Base-by-base conservation (phyloP, 1,284 basidiomycete genomes). In the Sanghuangporus baumii region DNA sequence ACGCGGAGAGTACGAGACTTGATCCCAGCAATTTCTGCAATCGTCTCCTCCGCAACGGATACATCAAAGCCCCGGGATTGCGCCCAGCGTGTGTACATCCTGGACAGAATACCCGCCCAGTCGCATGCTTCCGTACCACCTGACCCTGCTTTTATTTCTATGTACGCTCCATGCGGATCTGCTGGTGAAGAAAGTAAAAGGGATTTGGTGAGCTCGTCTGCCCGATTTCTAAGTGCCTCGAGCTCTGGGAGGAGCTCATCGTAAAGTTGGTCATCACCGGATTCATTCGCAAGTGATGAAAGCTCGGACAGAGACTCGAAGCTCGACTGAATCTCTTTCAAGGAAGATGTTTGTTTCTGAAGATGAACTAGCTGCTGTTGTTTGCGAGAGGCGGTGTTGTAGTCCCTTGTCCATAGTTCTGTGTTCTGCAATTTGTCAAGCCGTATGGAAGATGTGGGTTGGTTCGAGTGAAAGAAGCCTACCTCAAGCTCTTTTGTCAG, bases 61-160 rank as follows among this genome's bases (percentile, higher is more conserved):
- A 71, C 74, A 23, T 51, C 55, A 43, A 52, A 3, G 73, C 73
- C 46, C 71, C 69, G 11, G 69, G 67, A 47, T 71, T 72, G 69
- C 0, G 75, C 79, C 61, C 76, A 79, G 0, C 78, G 75, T 5
- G 71, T 71, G 70, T 86, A 86, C 81, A 85, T 83, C 38, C 79
- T 70, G 6, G 78, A 67, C 55, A 87, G 69, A 55, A 83, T 78
- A n/a, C 77, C 78, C 0, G 78, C 75, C 67, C 85, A 87, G 0
- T 85, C 72, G 1, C 76, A 74, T 1, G 84, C 75, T 70, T 87
- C 85, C 38, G 78, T 75, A 0, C 85, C 85, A 6, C 85, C 85
- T 0, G 84, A 80, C 5, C 84, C 85, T 1, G 82, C 74, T 60
- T 83, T 83, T 48, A 86, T 69, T 58, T 85, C 84, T 50, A 87